Evolutionary conservation across 2,329 filamentous ascomycete species (phyloP), one percentile per base, ranked within the genome.

Genomic region (Penicillium sp.): DNA sequence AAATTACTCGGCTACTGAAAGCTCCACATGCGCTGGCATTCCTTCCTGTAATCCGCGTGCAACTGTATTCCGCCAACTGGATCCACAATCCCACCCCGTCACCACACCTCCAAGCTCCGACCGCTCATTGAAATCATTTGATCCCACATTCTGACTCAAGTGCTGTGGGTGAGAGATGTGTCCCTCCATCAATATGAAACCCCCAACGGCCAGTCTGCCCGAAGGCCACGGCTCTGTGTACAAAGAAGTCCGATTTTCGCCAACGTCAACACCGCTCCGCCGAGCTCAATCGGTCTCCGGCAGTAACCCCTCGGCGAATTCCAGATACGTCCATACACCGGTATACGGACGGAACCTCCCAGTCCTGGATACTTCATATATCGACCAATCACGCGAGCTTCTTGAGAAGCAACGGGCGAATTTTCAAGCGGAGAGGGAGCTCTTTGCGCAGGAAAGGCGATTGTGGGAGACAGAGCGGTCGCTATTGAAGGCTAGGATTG

Each of bases 401-500:
- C 66, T 78, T 10, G 69, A 77, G 52, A 74, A 65, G 21, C 76
- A 77, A 53, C 69, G 74, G 26, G 57, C 60, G 14, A 69, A 66
- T 46, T 77, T 78, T 39, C 75, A 79, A 55, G 67, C 65, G 10
- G 74, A 79, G 52, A 69, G 78, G 57, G 62, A 66, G 29, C 63
- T 76, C 6, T 79, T 80, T 56, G 70, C 72, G 3, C 70, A 77
- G 42, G 78, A 80, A 58, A 68, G 78, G 49, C 74, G 65, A 55
- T 58, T 79, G 31, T 80, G 78, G 78, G 72, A 76, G 22, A 74
- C 74, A 47, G 78, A 80, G 64, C 67, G 77, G 37, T 62, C 63
- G n/a, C 59, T 79, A 37, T 63, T 80, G 31, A 75, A 71, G 60
- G 64, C 71, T 29, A 73, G 72, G 51, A 80, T 80, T 51, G 62